Evolutionary conservation across 768 basidiomycete genomes (phyloP).

Genomic region (Trametes cubensis): DNA sequence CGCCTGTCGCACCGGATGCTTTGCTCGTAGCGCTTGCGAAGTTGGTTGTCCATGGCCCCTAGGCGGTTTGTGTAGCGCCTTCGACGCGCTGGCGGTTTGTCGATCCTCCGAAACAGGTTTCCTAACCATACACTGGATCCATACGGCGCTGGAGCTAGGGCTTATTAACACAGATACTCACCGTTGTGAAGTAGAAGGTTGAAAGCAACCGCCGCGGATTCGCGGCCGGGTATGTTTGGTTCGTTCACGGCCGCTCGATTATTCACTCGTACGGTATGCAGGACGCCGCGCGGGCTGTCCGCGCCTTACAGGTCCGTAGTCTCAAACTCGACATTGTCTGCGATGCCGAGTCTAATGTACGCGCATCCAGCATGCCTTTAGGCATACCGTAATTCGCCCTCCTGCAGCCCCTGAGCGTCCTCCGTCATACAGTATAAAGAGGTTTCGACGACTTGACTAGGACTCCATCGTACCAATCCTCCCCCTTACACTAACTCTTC

Average conservation of each 20-base stretch:
- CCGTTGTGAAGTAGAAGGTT: background rate
- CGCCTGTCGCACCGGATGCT: background rate
- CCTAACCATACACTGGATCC: background rate
- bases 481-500: too few species aligned
- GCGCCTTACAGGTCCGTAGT: constrained; percentile 16
- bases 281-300: constrained; percentile 3
- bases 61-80: background rate
- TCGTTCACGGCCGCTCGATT: background rate
- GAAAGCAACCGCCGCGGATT: background rate
- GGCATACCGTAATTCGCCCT: constrained; percentile 3
- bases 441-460: too few species aligned
- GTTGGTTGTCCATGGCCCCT: background rate
- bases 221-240: background rate
- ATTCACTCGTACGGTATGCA: constrained; percentile 13
- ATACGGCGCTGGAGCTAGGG: background rate
- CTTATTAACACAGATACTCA: background rate
- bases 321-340: constrained; percentile 13
- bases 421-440: too few species aligned
- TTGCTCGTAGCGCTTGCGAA: background rate
- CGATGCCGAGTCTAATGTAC: constrained; percentile 7
- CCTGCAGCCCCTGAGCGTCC: too few species aligned
- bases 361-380: background rate
- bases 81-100: background rate
- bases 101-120: background rate
- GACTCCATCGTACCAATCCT: too few species aligned